Base-by-base conservation (phyloP, 75 land plant species). In the Selaginella tamariscina region DNA sequence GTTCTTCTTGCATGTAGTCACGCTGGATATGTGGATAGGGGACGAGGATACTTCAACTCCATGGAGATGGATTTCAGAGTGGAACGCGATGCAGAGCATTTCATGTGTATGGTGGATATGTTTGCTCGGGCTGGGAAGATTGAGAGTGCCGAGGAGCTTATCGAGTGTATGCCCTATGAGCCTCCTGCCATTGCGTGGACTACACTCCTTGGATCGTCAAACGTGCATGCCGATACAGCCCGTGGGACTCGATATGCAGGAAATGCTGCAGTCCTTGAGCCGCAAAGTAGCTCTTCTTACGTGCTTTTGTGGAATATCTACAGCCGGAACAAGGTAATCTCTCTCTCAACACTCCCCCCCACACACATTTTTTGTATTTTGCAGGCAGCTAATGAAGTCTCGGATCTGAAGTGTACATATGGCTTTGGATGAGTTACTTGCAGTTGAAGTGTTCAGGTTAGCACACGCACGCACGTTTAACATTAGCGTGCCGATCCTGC, bases 21-120 rank as follows among this genome's bases (percentile, higher is more conserved):
- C 23, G 54, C 54, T 11, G 74, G 74, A 0, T 20, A 65, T 15
- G 56, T 72, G 13, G 70, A 65, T 15, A 31, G 64, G 8, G 70
- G 57, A 1, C 11, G 11, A 22, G 0, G 11, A 27, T 55, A 66
- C 27, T 72, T 72, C 39, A n/a, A 54, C 15, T 22, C 20, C 0
- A 72, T 72, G 56, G 64, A 55, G 24, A 27, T 18, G 24, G 24
- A 15, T 26, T 72, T 31, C 28, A 5, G 24, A 8, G 33, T 72
- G 18, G 62, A 5, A 8, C 74, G 56, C 29, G 18, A 1, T 5
- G 32, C 49, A 15, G 70, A 72, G 56, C 70, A 72, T 55, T 66
- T 49, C 30, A 5, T n/a, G 2, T 65, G 74, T 56, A 66, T 72
- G 70, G 56, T 72, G 31, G 74, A 72, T 26, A 31, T 72, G 29